Evolutionary conservation across 2,329 filamentous ascomycete genomes (phyloP).

Genomic region (Colletotrichum tamarilloi): DNA sequence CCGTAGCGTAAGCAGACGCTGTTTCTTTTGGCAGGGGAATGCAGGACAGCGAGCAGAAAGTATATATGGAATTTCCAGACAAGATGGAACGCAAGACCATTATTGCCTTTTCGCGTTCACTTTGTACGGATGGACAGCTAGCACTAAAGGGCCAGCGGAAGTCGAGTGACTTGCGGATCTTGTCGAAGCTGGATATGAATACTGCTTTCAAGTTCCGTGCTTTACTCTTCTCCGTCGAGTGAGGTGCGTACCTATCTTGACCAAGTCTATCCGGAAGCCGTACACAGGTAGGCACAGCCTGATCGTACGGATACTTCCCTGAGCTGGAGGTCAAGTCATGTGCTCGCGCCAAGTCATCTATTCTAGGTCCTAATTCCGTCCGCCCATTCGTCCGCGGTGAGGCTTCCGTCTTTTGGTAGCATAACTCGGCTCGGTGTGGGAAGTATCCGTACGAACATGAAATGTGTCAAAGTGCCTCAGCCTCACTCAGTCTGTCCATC

Average conservation of each 20-base stretch:
- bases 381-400: background rate
- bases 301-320: background rate
- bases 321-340: background rate
- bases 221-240: background rate
- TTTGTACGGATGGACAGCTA: background rate
- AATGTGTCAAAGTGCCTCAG: background rate
- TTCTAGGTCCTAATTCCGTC: background rate
- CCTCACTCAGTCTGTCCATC: background rate
- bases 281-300: background rate
- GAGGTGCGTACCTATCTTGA: too few relatives aligned
- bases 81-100: slow-evolving; percentile 20
- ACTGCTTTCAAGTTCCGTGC: slow-evolving; percentile 4
- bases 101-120: background rate
- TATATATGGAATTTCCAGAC: slow-evolving; percentile 4
- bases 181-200: background rate
- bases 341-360: background rate
- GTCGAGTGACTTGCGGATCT: slow-evolving; percentile 13
- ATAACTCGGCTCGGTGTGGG: background rate
- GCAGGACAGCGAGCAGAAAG: background rate
- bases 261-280: background rate
- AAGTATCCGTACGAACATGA: background rate
- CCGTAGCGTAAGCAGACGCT: background rate
- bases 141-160: background rate
- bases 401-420: background rate
- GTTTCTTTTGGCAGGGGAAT: slow-evolving; percentile 4